Evolutionary conservation across 495 filamentous ascomycete genomes (phyloP), one percentile per base, ranked within the genome.

Genomic region (Aspergillus wentii): DNA sequence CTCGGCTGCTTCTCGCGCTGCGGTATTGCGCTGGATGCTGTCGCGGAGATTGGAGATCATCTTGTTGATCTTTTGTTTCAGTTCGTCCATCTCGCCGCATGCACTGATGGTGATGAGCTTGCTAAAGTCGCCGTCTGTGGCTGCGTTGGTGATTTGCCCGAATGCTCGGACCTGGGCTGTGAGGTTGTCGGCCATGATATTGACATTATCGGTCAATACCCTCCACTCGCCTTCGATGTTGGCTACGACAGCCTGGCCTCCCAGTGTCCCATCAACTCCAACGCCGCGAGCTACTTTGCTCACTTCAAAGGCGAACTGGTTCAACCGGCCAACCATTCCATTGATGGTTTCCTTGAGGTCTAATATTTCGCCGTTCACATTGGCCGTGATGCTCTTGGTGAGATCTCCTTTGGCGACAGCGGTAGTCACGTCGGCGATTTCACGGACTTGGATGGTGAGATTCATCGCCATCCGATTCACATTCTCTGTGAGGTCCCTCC

Each of bases 381-480:
- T 89, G 37, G 94, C 94, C 8, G 85, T 85, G 48, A 98, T 92
- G 67, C 96, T 97, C 64, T 90, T 86, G 48, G 85, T 94, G 45
- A 98, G 67, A 57, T 98, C 92, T 45, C 92, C 92, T 52, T 80
- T 83, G 15, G 94, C 94, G 45, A 98, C 94, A 44, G 92, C 92
- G 11, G 91, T 95, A 2, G 92, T 98, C 49, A 98, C 92, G 52
- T 92, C 88, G 21, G 94, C 94, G 52, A 98, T 98, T 61, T 96
- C 94, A 57, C 92, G 84, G 49, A 98, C 92, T 62, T 98, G 92
- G 0, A 90, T 96, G 2, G 92, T 98, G 40, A 98, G 68, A 57
- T 97, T 97, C 75, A 89, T 95, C 53, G 92, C 92, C 91, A 98
- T 96, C 29, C 89, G 85, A 61, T 98, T 98, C 61, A 98, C 92